These are phyloP conservation scores for Helicocarpus griseus DNA, from an alignment of 2,329 filamentous ascomycete genomes.

Conservation along the genomic window DNA sequence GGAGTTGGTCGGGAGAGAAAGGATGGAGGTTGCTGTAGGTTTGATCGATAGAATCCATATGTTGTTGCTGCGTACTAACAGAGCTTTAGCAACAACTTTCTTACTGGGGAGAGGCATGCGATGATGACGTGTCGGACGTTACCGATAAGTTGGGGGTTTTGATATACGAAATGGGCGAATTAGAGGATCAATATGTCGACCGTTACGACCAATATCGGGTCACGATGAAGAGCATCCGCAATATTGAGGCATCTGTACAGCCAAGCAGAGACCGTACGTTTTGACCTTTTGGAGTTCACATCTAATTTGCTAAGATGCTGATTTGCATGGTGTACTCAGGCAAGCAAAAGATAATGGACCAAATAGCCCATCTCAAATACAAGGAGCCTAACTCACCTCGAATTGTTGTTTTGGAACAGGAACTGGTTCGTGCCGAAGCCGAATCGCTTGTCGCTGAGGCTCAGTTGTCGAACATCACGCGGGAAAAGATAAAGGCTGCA, in stretches of 20 bases:
- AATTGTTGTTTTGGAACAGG: conserved; percentile 96
- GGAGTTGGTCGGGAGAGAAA: conserved; percentile 87
- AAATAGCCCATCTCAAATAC: conserved; percentile 98
- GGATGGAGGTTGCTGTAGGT: conserved; percentile 96
- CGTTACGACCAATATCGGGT: conserved; percentile 98
- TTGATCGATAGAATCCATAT: not conserved
- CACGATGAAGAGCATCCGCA: conserved; percentile 98
- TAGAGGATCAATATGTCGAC: conserved; percentile 97
- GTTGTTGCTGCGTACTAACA: conserved; percentile 13
- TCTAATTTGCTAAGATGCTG: not conserved
- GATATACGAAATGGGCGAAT: conserved; percentile 95
- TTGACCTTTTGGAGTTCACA: not conserved
- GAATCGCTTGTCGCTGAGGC: conserved; percentile 98
- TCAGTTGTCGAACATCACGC: conserved; percentile 97
- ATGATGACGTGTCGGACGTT: conserved; percentile 96
- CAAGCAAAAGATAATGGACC: conserved; percentile 98
- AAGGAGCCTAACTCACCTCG: conserved; percentile 98
- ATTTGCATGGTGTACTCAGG: conserved; percentile 41
- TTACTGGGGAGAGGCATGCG: conserved; percentile 88
- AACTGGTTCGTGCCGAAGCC: conserved; percentile 94
- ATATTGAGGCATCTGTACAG: conserved; percentile 97
- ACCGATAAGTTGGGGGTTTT: conserved; percentile 97
- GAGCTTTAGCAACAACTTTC: conserved; percentile 82
- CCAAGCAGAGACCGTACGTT: conserved; percentile 65
- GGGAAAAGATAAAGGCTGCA: conserved; percentile 97